A percentile compares a stretch with the other conserved stretches of the same genome.
Conservation (phyloP, 768 basidiomycete species). For the Lactarius tabidus region DNA sequence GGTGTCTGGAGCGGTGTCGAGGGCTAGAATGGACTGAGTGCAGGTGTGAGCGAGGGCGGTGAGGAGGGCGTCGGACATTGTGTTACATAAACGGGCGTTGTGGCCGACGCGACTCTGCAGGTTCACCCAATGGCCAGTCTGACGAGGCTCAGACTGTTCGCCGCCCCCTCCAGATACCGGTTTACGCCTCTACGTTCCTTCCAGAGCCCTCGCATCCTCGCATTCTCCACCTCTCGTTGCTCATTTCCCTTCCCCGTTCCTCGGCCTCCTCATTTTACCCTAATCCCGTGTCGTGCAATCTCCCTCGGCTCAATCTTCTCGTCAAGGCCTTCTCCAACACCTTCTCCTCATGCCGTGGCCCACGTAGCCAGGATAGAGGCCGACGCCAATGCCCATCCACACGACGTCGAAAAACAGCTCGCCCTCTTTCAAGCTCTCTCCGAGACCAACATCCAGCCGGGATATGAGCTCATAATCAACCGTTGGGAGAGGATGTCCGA, state of each 20-base stretch:
- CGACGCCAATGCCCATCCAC: conserved; percentile 68
- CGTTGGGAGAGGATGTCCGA: conserved; percentile 83
- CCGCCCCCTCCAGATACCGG: conserved; percentile 3
- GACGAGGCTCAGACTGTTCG: conserved; percentile 16
- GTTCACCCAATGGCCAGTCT: conserved; percentile 3
- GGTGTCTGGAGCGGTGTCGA: conserved; percentile 20
- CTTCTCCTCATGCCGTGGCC: conserved; percentile 63
- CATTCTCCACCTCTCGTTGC: conserved; percentile 26
- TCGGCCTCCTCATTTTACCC: background rate
- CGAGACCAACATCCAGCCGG: conserved; percentile 60
- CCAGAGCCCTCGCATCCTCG: conserved; percentile 28
- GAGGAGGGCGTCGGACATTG: conserved; percentile 14
- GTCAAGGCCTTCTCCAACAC: conserved; percentile 28
- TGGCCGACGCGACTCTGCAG: background rate
- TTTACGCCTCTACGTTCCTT: conserved; percentile 19
- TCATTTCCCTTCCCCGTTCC: conserved; percentile 11
- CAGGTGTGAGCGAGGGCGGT: conserved; percentile 26
- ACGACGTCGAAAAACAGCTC: conserved; percentile 67
- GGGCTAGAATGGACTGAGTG: conserved; percentile 32
- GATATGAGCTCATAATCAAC: conserved; percentile 66
- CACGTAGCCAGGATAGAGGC: conserved; percentile 71
- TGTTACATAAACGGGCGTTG: background rate
- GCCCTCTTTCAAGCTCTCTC: conserved; percentile 63
- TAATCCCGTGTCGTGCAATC: conserved; percentile 14
- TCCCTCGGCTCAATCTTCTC: conserved; percentile 19